Evolutionary conservation across 169 alveolate species (phyloP).

Genomic region (Plasmodium malariae): DNA sequence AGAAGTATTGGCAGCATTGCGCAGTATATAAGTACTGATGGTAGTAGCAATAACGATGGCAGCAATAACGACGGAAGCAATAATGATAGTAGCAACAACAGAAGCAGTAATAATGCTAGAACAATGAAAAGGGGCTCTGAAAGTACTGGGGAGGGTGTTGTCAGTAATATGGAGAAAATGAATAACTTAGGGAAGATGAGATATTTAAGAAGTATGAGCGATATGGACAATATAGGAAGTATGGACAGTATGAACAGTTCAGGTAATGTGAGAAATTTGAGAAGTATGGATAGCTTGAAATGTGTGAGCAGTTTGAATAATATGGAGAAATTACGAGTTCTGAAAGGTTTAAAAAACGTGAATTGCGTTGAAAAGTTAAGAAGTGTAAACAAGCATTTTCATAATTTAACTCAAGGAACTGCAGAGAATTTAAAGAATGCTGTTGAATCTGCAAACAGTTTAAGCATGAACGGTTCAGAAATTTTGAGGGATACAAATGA

Average conservation of each 20-base stretch:
- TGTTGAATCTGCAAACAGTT: too few species aligned
- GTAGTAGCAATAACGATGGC: neutral
- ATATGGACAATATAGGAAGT: neutral
- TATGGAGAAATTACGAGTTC: too few species aligned
- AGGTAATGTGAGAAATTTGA: neutral
- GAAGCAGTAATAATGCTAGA: too few species aligned
- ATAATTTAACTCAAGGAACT: too few species aligned
- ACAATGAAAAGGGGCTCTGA: neutral
- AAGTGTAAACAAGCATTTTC: too few species aligned
- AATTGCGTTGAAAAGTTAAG: too few species aligned
- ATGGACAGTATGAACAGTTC: neutral
- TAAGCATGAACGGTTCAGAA: too few species aligned
- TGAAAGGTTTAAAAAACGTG: too few species aligned
- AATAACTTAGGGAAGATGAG: neutral
- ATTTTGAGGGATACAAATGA: too few species aligned
- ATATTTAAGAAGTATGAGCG: neutral
- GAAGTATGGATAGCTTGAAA: conserved; percentile 2
- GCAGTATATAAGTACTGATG: neutral
- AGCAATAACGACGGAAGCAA: neutral
- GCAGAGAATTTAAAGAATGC: too few species aligned
- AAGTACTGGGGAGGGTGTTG: neutral
- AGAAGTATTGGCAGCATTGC: neutral
- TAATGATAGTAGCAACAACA: neutral
- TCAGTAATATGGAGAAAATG: neutral
- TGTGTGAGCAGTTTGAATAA: neutral